Evolutionary conservation across 2,329 filamentous ascomycete species (phyloP), one percentile per base, ranked within the genome.

Genomic region (Sporothrix inflata): DNA sequence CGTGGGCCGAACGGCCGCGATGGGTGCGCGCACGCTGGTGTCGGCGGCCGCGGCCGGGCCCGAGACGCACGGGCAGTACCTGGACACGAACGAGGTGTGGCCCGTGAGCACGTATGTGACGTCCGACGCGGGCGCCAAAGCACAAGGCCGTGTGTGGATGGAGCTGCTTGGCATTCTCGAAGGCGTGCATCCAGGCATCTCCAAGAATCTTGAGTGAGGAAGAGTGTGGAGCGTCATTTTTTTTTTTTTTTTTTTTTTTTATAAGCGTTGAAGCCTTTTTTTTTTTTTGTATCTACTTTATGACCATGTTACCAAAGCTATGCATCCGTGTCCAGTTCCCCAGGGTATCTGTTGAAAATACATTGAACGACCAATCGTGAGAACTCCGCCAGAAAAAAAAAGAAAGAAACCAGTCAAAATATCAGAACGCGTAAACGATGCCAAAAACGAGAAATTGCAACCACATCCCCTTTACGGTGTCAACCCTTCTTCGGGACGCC

Each of bases 161-260:
- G 84, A 87, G 78, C 74, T 86, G 75, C 63, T 82, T 73, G 80
- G 75, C 12, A 78, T 83, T 24, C 70, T 87, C 40, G 83, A 86
- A 67, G 78, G 69, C 3, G 79, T 86, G 42, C 79, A 84, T 73
- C 81, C 82, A 0, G 82, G 82, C 0, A 75, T 84, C 16, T 77
- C 75, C 8, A 75, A 76, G 38, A 81, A 80, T 19, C 75, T 76
- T 9, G 67, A 72, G 27, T 74, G 65, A 16, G 19, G 19, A 6
- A 9, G 1, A 16, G 47, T 3, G 16, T 8, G 19, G 47, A 7
- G 19, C 19, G 47, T 9, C 5, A 3, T 16, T 7, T 9, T 7
- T 2, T 11, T 24, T 16, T 34, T 24, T 14, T 49, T 24, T 45
- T 69, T 9, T 49, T 27, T 63, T 16, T 45, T 11, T 47, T 47